Evolutionary conservation across 805 yeast genomes (phyloP).

Genomic region (Dipodascopsis uninucleata): DNA sequence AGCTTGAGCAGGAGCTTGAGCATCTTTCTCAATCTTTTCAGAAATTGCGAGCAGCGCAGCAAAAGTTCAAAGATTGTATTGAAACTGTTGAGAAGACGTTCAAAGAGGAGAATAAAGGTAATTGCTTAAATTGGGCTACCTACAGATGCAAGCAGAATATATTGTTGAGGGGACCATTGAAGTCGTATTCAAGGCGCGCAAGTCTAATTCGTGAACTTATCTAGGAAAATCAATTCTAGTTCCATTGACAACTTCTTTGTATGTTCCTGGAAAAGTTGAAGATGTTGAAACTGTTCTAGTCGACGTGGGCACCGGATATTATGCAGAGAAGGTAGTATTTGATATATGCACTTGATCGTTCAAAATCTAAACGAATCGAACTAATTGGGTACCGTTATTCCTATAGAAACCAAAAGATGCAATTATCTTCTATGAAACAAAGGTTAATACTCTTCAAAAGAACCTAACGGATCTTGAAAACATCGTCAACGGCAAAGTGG

Average conservation of each 20-base stretch:
- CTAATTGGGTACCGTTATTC: neutral
- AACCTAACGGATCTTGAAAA: conserved; percentile 72
- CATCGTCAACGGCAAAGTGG: conserved; percentile 71
- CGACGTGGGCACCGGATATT: conserved; percentile 96
- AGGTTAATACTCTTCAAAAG: conserved; percentile 64
- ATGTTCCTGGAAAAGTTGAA: conserved; percentile 77
- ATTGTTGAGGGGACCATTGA: conserved; percentile 3
- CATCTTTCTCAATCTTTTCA: conserved; percentile 80
- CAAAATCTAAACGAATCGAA: neutral
- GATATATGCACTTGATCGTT: neutral
- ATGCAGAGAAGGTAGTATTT: conserved; percentile 62
- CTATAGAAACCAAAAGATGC: conserved; percentile 54
- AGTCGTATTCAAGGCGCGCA: conserved; percentile 2
- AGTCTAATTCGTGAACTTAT: neutral
- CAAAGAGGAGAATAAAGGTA: conserved; percentile 40
- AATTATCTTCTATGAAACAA: conserved; percentile 62
- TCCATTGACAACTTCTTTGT: conserved; percentile 84
- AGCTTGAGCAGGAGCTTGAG: conserved; percentile 78
- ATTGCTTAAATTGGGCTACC: conserved; percentile 7
- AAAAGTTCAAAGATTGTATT: conserved; percentile 77
- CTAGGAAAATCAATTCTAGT: conserved; percentile 58
- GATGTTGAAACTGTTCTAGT: conserved; percentile 71
- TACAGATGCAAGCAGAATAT: conserved; percentile 1
- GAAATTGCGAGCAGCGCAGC: conserved; percentile 77
- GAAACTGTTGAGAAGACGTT: conserved; percentile 59